Evolutionary conservation across 1,284 basidiomycete genomes (phyloP), one percentile per base, ranked within the genome.

Genomic region (Moesziomyces antarcticus): DNA sequence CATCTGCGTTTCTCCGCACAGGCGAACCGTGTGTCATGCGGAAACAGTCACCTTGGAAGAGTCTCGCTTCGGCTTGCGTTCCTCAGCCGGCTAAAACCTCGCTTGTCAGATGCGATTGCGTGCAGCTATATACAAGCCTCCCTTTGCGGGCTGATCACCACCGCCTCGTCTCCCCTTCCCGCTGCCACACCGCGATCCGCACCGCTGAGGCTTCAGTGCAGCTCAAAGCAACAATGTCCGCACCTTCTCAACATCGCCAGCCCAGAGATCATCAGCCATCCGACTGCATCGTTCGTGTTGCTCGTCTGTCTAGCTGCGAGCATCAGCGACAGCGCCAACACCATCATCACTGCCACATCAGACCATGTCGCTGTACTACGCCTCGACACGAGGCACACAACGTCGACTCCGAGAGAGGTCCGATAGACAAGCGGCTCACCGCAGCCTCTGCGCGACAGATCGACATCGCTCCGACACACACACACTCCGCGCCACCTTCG

Each of bases 211-310:
- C 11, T 8, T 24, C 10, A 25, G 2, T 18, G 11, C 13, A 22
- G 24, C 40, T 24, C 16, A 21, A 45, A 24, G 20, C n/a, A 35
- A 46, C 22, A 14, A 44, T 33, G 42, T 55, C 24, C 40, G 35
- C 35, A 7, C 13, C 21, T 30, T 20, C 43, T 55, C 18, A 43
- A 47, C 47, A 24, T 37, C 20, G 16, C 50, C 8, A 47, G 48
- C 14, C 18, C 16, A 1, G 5, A 47, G 5, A 45, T 46, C 27
- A 60, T 45, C 50, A 54, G 14, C 49, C 51, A 1, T 45, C 51
- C 10, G 58, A 60, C 30, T 60, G 58, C 20, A 20, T 60, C 14
- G 40, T 60, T n/a, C 48, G 37, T 11, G 58, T 60, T 5, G 18
- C 30, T 3, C 41, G 40, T 16, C 18, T 60, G 2, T 53, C 37